phyloP scores from a whole-genome alignment of 805 yeast genomes.

The Candida maesae region DNA sequence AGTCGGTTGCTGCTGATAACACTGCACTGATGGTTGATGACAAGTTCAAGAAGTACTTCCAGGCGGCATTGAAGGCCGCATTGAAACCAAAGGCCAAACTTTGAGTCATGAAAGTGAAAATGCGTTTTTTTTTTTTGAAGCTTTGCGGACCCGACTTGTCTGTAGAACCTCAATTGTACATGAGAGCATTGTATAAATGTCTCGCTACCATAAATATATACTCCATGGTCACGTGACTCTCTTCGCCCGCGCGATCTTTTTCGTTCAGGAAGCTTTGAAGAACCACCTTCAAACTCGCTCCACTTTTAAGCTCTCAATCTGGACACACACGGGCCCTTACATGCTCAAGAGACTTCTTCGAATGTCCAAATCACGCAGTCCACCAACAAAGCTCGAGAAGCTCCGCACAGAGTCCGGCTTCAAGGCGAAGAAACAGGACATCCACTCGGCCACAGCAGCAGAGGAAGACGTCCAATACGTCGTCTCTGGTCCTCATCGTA shows the following conservation, averaged over 20 bases:
- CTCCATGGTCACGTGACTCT: too few species aligned
- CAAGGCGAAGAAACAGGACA: slow-evolving; percentile 20
- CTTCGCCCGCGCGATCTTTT: too few species aligned
- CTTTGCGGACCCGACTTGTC: too few species aligned
- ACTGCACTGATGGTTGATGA: slow-evolving; percentile 25
- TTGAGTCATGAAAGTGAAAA: too few species aligned
- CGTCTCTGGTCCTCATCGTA: slow-evolving; percentile 58
- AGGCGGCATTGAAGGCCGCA: slow-evolving; percentile 2
- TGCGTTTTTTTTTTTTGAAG: too few species aligned
- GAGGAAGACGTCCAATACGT: slow-evolving; percentile 49
- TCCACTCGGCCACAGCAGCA: slow-evolving; percentile 15
- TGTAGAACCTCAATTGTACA: too few species aligned
- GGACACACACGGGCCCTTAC: too few species aligned
- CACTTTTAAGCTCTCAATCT: too few species aligned
- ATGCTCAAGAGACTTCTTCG: background rate
- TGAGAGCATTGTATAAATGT: too few species aligned
- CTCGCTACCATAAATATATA: too few species aligned
- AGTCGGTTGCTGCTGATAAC: slow-evolving; percentile 51
- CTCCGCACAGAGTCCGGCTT: slow-evolving; percentile 21
- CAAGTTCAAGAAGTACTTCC: slow-evolving; percentile 13
- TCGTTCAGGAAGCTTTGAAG: too few species aligned
- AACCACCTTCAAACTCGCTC: too few species aligned
- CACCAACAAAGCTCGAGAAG: slow-evolving; percentile 17
- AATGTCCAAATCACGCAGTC: slow-evolving; percentile 11
- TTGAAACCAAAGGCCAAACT: slow-evolving; percentile 8